These are phyloP conservation scores for Chlorella sp. DNA, from an alignment of 139 green algal species.

Conservation along the genomic window DNA sequence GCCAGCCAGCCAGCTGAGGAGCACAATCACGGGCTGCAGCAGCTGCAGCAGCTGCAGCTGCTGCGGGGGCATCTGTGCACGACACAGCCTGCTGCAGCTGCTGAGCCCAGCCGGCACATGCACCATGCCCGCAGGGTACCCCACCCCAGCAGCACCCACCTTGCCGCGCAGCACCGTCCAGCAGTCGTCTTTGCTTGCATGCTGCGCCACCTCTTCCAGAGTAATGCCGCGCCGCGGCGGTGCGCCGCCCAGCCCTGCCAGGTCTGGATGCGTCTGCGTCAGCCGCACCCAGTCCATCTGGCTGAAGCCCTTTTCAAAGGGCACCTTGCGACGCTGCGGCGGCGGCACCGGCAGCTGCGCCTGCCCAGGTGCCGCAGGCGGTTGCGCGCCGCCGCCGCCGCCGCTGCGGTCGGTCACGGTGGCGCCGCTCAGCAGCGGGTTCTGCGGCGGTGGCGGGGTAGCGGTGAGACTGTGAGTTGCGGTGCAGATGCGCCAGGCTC, in stretches of 20 bases:
- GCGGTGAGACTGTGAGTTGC: neutral
- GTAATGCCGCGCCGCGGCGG: conserved; percentile 67
- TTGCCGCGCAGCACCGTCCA: conserved; percentile 93
- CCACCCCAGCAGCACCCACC: conserved; percentile 56
- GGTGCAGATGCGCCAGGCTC: too few species aligned
- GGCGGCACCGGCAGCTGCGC: neutral
- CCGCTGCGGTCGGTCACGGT: neutral
- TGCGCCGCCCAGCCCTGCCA: conserved; percentile 50
- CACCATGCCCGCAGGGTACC: too few species aligned
- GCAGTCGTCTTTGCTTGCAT: conserved; percentile 84
- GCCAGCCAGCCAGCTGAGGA: too few species aligned
- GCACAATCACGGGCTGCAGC: too few species aligned
- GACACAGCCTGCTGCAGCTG: too few species aligned
- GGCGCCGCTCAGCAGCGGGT: conserved; percentile 6
- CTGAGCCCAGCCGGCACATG: too few species aligned
- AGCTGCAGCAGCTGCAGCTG: too few species aligned
- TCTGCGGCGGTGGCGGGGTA: neutral
- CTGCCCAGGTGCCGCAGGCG: neutral
- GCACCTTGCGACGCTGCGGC: conserved; percentile 7
- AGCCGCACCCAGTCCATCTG: conserved; percentile 90
- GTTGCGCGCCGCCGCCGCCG: neutral
- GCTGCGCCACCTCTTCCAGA: conserved; percentile 84
- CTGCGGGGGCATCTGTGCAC: too few species aligned
- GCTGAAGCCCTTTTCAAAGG: conserved; percentile 87
- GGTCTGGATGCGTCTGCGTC: conserved; percentile 40